These are phyloP conservation scores for Neopestalotiopsis clavispora DNA, from an alignment of 2,329 filamentous ascomycete genomes.

Conservation along the genomic window DNA sequence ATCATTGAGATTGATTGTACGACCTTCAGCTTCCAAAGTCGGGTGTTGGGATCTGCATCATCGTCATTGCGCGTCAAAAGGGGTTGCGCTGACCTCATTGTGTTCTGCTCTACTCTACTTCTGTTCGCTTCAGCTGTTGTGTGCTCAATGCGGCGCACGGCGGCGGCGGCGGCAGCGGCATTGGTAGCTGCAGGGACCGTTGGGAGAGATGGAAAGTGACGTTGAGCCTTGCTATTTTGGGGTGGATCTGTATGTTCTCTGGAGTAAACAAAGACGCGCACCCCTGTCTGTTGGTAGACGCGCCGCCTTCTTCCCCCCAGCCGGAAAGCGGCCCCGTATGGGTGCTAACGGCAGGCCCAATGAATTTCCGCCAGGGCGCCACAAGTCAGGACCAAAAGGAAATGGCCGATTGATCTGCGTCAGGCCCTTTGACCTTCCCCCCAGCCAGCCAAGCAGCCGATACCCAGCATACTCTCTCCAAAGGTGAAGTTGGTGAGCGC, in stretches of 20 bases:
- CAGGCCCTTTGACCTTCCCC: background rate
- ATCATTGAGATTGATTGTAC: background rate
- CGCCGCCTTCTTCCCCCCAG: background rate
- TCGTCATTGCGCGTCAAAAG: background rate
- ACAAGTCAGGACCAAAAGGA: background rate
- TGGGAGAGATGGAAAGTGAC: background rate
- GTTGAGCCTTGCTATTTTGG: background rate
- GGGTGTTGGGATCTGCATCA: background rate
- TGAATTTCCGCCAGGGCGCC: background rate
- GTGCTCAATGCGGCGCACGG: no score
- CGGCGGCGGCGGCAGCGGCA: background rate
- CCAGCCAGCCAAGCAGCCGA: background rate
- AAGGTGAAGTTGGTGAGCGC: no score
- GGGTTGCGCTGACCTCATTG: background rate
- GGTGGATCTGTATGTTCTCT: background rate
- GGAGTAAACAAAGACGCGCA: background rate
- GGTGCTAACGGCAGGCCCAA: slow-evolving; percentile 1
- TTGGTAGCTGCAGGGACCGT: background rate
- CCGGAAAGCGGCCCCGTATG: background rate
- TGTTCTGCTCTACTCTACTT: background rate
- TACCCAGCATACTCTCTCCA: no score
- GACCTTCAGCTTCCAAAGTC: background rate
- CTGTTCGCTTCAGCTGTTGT: background rate
- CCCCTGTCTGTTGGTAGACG: background rate
- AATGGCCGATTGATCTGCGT: slow-evolving; percentile 1